Evolutionary conservation across 2,329 filamentous ascomycete species (phyloP).

Genomic region (Blastomyces parvus): DNA sequence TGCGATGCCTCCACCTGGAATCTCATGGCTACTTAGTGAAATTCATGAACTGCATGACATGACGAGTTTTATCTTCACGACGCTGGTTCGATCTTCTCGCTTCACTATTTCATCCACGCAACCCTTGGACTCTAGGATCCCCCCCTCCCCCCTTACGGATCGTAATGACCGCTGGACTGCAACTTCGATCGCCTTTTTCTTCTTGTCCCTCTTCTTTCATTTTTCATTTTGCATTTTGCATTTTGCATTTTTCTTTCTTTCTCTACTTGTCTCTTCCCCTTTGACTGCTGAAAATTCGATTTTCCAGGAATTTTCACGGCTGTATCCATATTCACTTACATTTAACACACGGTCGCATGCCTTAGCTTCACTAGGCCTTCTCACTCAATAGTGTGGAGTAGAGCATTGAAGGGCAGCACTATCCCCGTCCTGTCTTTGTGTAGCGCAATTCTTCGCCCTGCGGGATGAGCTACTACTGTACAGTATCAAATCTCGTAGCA

Average conservation of each 20-base stretch:
- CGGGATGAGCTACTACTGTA: neutral
- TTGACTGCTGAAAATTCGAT: neutral
- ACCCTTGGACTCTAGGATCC: neutral
- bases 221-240: neutral
- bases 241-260: neutral
- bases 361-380: neutral
- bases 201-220: neutral
- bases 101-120: neutral
- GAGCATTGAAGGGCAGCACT: neutral
- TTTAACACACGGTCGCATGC: neutral
- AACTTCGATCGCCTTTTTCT: neutral
- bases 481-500: neutral
- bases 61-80: neutral
- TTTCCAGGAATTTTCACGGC: neutral
- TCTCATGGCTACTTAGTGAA: constrained; percentile 9
- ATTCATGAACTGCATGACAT: neutral
- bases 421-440: neutral
- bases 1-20: constrained; percentile 56
- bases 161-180: neutral
- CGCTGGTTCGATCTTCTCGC: neutral
- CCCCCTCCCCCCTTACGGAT: neutral
- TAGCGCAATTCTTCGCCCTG: neutral
- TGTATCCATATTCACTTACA: neutral
- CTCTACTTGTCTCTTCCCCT: neutral
- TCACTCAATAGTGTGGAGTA: neutral